Evolutionary conservation across 106 monocot genomes (phyloP), one percentile per base, ranked within the genome.

Genomic region (Xerophyta viscosa): DNA sequence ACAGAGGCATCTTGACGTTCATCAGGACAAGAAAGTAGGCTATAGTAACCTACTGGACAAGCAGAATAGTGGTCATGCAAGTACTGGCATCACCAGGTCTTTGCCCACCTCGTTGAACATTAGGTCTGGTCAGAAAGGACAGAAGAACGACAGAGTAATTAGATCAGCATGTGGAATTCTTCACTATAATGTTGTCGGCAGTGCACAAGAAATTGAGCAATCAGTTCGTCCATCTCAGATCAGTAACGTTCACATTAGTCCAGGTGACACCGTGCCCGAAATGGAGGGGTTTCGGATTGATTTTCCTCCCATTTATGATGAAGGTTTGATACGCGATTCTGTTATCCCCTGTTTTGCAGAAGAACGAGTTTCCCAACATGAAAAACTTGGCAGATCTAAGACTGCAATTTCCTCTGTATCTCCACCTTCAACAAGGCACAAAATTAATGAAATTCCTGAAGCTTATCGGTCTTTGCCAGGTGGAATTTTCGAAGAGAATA

Each of bases 231-330:
- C 42, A 1, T 26, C 29, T n/a, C 48, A 43, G 6, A 6, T 24
- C 27, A 56, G 41, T 20, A 41, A 45, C 36, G 46, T 30, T 29
- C 4, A 21, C 29, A 23, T 3, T 68, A 42, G 48, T 44, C 43
- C 45, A 20, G 30, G 66, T 47, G 48, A 52, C 1, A 59, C 45
- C 51, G 61, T 68, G 74, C 77, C 77, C 20, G 78, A 75, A 24
- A 48, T 68, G 27, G 81, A 87, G 55, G 57, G 67, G 8, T 80
- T 81, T 48, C 65, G 49, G 56, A 52, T 86, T 64, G 64, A 20
- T n/a, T 14, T 47, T 62, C 53, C 66, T 45, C 56, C 61, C 39
- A 14, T 52, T 8, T 8, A 20, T 9, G 37, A 58, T 29, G 43
- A 54, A 52, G 41, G n/a, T n/a, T n/a, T n/a, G n/a, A n/a, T n/a